phyloP scores from a whole-genome alignment of 441 rosid species.

The Adansonia rubrostipa region DNA sequence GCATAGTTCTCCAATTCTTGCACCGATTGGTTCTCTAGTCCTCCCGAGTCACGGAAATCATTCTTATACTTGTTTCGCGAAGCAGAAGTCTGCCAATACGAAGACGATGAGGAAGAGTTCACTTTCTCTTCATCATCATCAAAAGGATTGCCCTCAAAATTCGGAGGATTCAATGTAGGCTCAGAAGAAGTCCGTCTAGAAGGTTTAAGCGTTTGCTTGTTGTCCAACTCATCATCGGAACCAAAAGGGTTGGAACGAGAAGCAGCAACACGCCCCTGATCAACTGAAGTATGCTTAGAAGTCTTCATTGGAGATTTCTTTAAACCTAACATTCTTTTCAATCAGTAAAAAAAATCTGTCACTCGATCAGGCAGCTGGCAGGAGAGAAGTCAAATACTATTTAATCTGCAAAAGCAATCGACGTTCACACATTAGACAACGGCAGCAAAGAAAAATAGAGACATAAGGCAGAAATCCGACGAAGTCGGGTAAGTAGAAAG shows the following conservation, averaged over 20 bases:
- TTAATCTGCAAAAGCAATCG: slow-evolving; percentile 29
- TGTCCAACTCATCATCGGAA: slow-evolving; percentile 69
- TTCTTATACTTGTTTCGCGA: slow-evolving; percentile 63
- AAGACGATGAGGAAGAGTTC: slow-evolving; percentile 32
- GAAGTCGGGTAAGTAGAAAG: neutral
- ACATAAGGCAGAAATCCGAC: slow-evolving; percentile 5
- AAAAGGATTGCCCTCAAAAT: slow-evolving; percentile 58
- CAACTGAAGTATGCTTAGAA: slow-evolving; percentile 52
- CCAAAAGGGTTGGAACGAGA: slow-evolving; percentile 74
- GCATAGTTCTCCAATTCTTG: slow-evolving; percentile 85
- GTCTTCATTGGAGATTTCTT: slow-evolving; percentile 62
- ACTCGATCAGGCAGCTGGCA: slow-evolving; percentile 21
- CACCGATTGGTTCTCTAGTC: slow-evolving; percentile 82
- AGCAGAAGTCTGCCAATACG: slow-evolving; percentile 41
- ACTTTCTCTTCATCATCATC: slow-evolving; percentile 48
- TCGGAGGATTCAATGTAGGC: slow-evolving; percentile 40
- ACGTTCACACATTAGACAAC: slow-evolving; percentile 5
- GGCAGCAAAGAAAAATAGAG: neutral
- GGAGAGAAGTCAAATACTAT: neutral
- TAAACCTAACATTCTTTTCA: slow-evolving; percentile 55
- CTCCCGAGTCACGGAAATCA: slow-evolving; percentile 77
- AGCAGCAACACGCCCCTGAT: slow-evolving; percentile 40
- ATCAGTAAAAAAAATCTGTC: slow-evolving; percentile 5
- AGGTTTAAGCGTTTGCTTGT: slow-evolving; percentile 48
- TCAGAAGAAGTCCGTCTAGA: slow-evolving; percentile 61